Conservation (phyloP, 148 eudicot species). For the Polygonum aviculare region DNA sequence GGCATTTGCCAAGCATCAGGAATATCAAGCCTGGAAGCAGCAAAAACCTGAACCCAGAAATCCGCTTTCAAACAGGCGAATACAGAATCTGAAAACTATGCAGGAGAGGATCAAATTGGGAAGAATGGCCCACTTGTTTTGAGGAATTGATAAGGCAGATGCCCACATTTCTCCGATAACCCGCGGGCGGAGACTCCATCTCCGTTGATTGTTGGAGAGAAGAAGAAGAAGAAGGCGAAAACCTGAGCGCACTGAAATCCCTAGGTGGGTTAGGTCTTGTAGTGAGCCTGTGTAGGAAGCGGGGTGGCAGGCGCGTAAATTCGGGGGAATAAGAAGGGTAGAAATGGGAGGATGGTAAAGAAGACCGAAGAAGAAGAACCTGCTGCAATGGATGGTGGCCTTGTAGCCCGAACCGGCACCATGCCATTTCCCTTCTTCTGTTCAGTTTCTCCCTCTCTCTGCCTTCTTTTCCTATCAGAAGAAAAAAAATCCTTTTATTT, state of each 20-base stretch:
- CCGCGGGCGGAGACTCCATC: constrained; percentile 75
- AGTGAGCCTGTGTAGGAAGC: background rate
- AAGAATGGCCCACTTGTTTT: constrained; percentile 34
- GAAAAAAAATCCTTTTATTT: too few species aligned
- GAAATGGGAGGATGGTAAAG: constrained; percentile 16
- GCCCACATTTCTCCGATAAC: constrained; percentile 80
- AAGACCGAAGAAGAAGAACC: background rate
- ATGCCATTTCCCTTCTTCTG: constrained; percentile 21
- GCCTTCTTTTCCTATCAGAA: background rate
- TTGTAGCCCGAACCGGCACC: constrained; percentile 24
- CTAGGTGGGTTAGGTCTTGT: background rate
- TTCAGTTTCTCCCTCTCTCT: background rate
- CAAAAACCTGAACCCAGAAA: constrained; percentile 43
- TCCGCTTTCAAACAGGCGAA: background rate
- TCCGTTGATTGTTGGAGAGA: constrained; percentile 45
- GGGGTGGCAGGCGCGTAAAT: constrained; percentile 23
- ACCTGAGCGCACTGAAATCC: background rate
- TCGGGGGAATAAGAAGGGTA: constrained; percentile 18
- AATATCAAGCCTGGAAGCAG: constrained; percentile 86
- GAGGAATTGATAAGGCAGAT: constrained; percentile 78
- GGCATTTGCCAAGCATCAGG: constrained; percentile 98
- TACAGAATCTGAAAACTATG: background rate
- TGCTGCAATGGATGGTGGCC: constrained; percentile 15
- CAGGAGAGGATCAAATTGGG: background rate
- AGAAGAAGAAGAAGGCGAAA: constrained; percentile 23